These are phyloP conservation scores for Pichiaceae sp. DNA, from an alignment of 1,139 yeast species.

Conservation along the genomic window DNA sequence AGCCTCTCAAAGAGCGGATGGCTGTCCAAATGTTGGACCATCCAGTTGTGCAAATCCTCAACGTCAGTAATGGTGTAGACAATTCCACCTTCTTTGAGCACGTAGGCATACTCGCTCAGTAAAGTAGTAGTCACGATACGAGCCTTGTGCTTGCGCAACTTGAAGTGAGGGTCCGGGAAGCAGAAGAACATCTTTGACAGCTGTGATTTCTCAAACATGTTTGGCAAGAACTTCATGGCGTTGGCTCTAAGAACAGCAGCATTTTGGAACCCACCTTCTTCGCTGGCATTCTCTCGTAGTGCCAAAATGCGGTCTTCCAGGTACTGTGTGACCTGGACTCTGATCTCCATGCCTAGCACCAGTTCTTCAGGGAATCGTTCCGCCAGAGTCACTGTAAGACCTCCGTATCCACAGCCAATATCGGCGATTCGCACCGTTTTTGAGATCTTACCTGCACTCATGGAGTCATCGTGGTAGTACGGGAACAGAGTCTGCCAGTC, in stretches of 20 bases:
- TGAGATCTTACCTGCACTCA: slow-evolving; percentile 29
- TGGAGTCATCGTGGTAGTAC: slow-evolving; percentile 32
- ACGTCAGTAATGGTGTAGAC: slow-evolving; percentile 95
- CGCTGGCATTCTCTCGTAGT: slow-evolving; percentile 39
- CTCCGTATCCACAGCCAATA: slow-evolving; percentile 98
- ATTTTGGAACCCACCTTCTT: slow-evolving; percentile 49
- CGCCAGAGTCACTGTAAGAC: slow-evolving; percentile 72
- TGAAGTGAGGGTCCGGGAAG: slow-evolving; percentile 98
- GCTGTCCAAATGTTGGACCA: slow-evolving; percentile 82
- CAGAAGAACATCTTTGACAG: slow-evolving; percentile 91
- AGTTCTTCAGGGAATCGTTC: slow-evolving; percentile 65
- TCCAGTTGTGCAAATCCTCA: slow-evolving; percentile 89
- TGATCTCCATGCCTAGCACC: slow-evolving; percentile 91
- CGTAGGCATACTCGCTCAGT: slow-evolving; percentile 87
- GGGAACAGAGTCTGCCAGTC: slow-evolving; percentile 82
- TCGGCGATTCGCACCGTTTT: slow-evolving; percentile 83
- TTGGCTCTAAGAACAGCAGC: slow-evolving; percentile 88
- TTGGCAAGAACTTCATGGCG: slow-evolving; percentile 95
- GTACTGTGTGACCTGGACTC: slow-evolving; percentile 95
- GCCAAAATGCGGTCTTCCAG: slow-evolving; percentile 95
- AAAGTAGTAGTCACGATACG: slow-evolving; percentile 87
- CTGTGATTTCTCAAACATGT: slow-evolving; percentile 77
- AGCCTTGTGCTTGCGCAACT: slow-evolving; percentile 95
- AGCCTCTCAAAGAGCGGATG: slow-evolving; percentile 89
- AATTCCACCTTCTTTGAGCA: slow-evolving; percentile 77